Conservation (phyloP, 2,329 filamentous ascomycete species). For the Botrytis tulipae region DNA sequence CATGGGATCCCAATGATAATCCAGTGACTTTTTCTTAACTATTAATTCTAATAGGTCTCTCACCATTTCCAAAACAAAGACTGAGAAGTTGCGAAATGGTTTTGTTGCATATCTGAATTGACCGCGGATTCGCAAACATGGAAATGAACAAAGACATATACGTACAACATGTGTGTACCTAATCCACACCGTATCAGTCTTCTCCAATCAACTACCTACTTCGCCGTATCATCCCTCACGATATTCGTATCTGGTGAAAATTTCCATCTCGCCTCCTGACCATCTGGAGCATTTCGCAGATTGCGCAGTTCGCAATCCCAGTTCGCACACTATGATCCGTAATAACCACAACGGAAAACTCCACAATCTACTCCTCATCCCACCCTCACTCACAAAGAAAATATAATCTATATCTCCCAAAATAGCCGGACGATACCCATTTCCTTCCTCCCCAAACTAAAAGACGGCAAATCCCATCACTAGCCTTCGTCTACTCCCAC, state of each 20-base stretch:
- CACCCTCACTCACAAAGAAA: neutral
- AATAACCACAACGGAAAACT: neutral
- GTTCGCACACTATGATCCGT: neutral
- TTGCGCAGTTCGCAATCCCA: neutral
- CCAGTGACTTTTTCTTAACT: neutral
- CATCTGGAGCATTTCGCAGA: neutral
- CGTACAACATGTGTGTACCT: neutral
- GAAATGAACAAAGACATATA: neutral
- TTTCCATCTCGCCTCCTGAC: neutral
- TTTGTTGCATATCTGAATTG: slow-evolving; percentile 11
- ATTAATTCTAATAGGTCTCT: neutral
- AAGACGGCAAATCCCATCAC: neutral
- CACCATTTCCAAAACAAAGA: neutral
- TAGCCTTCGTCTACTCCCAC: neutral
- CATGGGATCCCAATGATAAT: neutral
- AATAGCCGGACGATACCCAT: neutral
- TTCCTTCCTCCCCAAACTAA: neutral
- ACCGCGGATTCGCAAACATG: neutral
- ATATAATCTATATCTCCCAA: neutral
- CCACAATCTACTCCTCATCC: neutral
- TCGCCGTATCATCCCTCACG: neutral
- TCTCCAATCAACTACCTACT: neutral
- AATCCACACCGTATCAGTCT: neutral
- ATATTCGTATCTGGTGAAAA: neutral
- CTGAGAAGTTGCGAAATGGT: neutral